Evolutionary conservation across 2,329 filamentous ascomycete species (phyloP).

Genomic region (Diaporthe vexans): DNA sequence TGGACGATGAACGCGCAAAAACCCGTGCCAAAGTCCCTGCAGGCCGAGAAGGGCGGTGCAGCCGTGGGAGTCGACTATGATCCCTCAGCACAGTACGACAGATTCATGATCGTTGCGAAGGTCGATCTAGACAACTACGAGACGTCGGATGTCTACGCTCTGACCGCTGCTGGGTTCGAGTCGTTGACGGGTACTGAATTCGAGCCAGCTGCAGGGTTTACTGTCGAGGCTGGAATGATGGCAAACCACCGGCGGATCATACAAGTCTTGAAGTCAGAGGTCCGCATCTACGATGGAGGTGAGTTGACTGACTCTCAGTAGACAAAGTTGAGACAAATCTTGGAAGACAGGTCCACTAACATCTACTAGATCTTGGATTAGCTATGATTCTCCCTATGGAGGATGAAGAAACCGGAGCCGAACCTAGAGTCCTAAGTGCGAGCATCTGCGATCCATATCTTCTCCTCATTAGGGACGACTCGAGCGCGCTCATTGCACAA

Average conservation of each 20-base stretch:
- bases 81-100: slow-evolving; percentile 75
- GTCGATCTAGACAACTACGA: slow-evolving; percentile 77
- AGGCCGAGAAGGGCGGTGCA: slow-evolving; percentile 63
- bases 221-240: slow-evolving; percentile 87
- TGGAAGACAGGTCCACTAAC: slow-evolving; percentile 41
- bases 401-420: slow-evolving; percentile 88
- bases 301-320: slow-evolving; percentile 51
- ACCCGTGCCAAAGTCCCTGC: slow-evolving; percentile 72
- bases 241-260: slow-evolving; percentile 86
- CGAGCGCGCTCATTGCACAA: slow-evolving; percentile 82
- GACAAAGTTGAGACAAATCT: not conserved
- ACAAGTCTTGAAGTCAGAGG: slow-evolving; percentile 87
- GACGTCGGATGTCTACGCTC: slow-evolving; percentile 82
- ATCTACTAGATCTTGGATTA: slow-evolving; percentile 80
- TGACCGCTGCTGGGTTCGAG: slow-evolving; percentile 81
- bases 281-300: slow-evolving; percentile 93
- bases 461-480: slow-evolving; percentile 86
- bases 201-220: slow-evolving; percentile 88
- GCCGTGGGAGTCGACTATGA: slow-evolving; percentile 69
- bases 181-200: slow-evolving; percentile 88
- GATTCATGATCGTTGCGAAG: slow-evolving; percentile 87
- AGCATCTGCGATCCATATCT: slow-evolving; percentile 92
- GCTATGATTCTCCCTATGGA: slow-evolving; percentile 93
- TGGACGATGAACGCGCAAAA: slow-evolving; percentile 85
- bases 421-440: slow-evolving; percentile 82